Evolutionary conservation across 164 flowering plant species (phyloP).

Genomic region (Berberis vulgaris): DNA sequence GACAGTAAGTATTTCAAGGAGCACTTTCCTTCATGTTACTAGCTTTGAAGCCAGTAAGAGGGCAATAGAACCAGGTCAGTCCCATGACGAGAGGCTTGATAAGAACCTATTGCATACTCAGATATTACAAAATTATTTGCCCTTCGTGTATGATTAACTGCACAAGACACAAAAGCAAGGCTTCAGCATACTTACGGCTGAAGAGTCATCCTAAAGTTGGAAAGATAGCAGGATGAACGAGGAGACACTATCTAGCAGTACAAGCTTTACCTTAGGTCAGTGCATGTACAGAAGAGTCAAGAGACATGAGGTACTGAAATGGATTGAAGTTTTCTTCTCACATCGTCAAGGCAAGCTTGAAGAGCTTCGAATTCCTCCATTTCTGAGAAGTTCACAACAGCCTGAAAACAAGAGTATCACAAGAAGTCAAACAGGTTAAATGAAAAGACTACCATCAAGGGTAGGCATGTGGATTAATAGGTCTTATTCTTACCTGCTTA

Average conservation of each 20-base stretch:
- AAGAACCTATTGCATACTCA: no score
- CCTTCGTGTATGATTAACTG: background rate
- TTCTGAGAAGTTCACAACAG: slow-evolving; percentile 38
- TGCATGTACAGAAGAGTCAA: background rate
- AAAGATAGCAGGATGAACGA: background rate
- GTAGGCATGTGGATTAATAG: background rate
- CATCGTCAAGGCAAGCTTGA: slow-evolving; percentile 42
- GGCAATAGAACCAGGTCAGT: no score
- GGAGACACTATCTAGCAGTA: background rate
- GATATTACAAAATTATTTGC: background rate
- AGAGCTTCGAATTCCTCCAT: slow-evolving; percentile 49
- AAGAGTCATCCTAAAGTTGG: background rate
- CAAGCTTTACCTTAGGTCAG: background rate
- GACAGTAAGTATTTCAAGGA: no score
- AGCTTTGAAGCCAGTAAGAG: no score
- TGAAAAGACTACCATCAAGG: background rate
- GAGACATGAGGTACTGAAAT: slow-evolving; percentile 5
- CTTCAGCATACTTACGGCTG: no score
- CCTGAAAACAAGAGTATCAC: slow-evolving; percentile 25
- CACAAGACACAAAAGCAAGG: background rate
- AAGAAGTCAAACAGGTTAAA: background rate
- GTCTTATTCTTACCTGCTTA: slow-evolving; percentile 44
- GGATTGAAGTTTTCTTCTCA: slow-evolving; percentile 27
- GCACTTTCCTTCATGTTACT: no score
- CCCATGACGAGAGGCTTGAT: no score